Percentiles rank a stretch among this genome's conserved stretches.
Conservation (phyloP, 75 land plant species). For the Azolla pinnata region DNA sequence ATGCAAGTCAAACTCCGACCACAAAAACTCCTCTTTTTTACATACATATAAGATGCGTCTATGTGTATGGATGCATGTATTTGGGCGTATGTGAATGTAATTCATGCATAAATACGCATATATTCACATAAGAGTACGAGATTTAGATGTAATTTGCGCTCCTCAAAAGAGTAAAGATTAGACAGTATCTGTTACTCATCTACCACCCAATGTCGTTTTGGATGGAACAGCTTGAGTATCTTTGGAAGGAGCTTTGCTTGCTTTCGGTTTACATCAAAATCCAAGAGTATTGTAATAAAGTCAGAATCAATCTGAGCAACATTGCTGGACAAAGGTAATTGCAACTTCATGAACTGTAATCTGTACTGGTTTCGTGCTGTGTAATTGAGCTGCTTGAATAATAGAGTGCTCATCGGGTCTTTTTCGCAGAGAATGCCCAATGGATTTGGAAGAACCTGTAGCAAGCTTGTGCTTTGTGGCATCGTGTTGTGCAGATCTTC, state of each 20-base stretch:
- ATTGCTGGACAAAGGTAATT: background rate
- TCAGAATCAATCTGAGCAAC: background rate
- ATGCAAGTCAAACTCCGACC: background rate
- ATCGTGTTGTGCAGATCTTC: slow-evolving; percentile 60
- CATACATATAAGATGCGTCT: background rate
- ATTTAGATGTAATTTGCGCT: background rate
- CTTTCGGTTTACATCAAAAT: background rate
- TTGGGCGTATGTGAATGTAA: background rate
- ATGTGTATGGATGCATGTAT: background rate
- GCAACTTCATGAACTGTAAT: too few species aligned
- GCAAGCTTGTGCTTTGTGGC: slow-evolving; percentile 45
- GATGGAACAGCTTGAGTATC: background rate
- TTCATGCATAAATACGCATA: too few species aligned
- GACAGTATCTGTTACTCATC: too few species aligned
- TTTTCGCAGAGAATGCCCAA: slow-evolving; percentile 40
- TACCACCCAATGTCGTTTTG: background rate
- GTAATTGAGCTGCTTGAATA: background rate
- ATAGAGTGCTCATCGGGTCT: background rate
- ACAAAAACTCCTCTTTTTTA: background rate
- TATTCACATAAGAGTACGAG: background rate
- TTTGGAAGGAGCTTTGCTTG: background rate
- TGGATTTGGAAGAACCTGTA: slow-evolving; percentile 47
- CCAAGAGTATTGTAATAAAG: background rate
- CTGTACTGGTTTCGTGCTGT: background rate
- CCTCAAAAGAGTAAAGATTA: too few species aligned